Evolutionary conservation across 2,329 filamentous ascomycete genomes (phyloP), one percentile per base, ranked within the genome.

Genomic region (Onygenales sp.): DNA sequence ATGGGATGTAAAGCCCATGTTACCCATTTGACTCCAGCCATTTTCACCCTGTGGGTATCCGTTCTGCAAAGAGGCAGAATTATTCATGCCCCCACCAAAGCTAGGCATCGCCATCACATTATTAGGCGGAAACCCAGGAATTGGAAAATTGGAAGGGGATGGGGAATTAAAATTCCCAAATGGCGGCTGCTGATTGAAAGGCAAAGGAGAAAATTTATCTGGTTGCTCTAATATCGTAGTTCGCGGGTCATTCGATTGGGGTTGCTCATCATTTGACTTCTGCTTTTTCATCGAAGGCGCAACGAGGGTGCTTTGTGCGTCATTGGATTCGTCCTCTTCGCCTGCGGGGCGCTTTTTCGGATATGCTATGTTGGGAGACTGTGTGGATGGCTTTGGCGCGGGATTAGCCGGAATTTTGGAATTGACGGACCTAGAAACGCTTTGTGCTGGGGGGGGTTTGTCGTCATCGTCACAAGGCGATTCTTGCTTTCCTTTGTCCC

Each of bases 301-400:
- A 47, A 58, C 50, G 39, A 59, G 59, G 36, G 63, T 54, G 69
- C 75, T 64, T 68, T 71, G 53, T 79, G 80, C 82, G 83, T 86
- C 39, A 79, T 82, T 65, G 54, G 70, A 75, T 48, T 70, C 71
- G 52, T 78, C 70, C 35, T 82, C 77, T 51, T 90, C 85, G 38
- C 92, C 89, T 11, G 90, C 89, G 9, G 86, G 80, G 21, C 93
- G 83, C 74, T 97, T 98, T 72, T 87, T 93, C 31, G 81, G 74
- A 54, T 70, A 71, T 51, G 61, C 61, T 53, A 69, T 63, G 54
- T 57, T 62, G 52, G 64, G 63, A 27, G 21, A 27, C 60, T 63
- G 64, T 51, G 56, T 63, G 49, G 65, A 59, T 60, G 65, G 62
- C 54, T 63, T 63, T 52, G 39, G 43, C 35, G 45, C 45, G 14